Base-by-base conservation (phyloP, 176 grass and related monocot species). In the Phoenix dactylifera region DNA sequence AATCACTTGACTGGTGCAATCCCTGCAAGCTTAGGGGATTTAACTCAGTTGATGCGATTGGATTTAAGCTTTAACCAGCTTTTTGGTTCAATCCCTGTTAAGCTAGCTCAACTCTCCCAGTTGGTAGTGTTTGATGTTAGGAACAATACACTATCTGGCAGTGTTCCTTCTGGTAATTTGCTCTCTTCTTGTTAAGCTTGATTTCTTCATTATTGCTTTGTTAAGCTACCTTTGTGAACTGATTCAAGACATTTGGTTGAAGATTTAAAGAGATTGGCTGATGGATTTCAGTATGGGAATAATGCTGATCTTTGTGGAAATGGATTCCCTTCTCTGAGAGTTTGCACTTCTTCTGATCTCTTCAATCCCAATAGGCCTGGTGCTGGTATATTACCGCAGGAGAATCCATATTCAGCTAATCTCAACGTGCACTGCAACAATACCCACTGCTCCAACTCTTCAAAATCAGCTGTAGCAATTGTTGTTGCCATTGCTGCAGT, bases 111-210 rank as follows among this genome's bases (percentile, higher is more conserved):
- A 35, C 74, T 88, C 55, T 79, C 76, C 57, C 65, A 52, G 6
- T 69, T 97, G 72, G 56, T 56, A 0, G 66, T 76, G 12, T 60
- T 97, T 28, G 93, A 97, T 79, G 81, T 97, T 71, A 75, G 79
- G 72, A 91, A 91, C 54, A 97, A 97, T 79, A 83, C 87, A 7
- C 87, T 97, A 69, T 91, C 87, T 56, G 87, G 93, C 81, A 97
- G 48, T 53, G 81, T 97, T 25, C 87, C 93, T 58, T 67, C 84
- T 16, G 93, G 93, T 97, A 59, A 48, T 61, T 12, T 14, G 7
- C 1, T 25, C 1, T 68, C 10, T 25, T 7, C 52, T 25, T 48
- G 22, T 52, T 16, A 60, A 44, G 3, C n/a, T 16, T 24, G 0
- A 4, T 55, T 50, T 69, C 58, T 29, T 4, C 20, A 20, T 65